Evolutionary conservation across 2,329 filamentous ascomycete genomes (phyloP).

Genomic region (Fusarium praegraminearum): DNA sequence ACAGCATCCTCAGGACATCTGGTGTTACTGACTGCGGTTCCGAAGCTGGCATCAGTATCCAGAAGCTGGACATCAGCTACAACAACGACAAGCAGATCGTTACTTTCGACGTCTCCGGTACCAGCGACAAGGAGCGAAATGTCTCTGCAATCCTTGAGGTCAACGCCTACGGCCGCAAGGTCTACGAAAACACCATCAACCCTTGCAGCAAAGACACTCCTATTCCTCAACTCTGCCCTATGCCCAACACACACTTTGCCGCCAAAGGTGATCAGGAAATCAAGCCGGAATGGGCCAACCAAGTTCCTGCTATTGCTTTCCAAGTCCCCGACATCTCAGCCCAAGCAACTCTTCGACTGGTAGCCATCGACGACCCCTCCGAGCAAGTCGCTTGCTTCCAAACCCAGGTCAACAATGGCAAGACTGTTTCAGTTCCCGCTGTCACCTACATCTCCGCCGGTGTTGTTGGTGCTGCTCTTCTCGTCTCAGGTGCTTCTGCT

Average conservation of each 20-base stretch:
- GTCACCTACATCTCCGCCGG: slow-evolving; percentile 88
- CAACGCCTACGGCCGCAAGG: slow-evolving; percentile 83
- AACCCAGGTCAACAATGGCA: slow-evolving; percentile 87
- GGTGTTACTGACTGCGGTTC: slow-evolving; percentile 80
- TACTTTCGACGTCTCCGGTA: slow-evolving; percentile 84
- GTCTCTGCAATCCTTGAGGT: slow-evolving; percentile 82
- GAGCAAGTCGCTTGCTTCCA: slow-evolving; percentile 83
- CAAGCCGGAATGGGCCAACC: slow-evolving; percentile 74
- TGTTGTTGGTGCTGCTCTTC: slow-evolving; percentile 84
- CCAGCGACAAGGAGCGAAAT: slow-evolving; percentile 79
- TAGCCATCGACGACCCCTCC: slow-evolving; percentile 65
- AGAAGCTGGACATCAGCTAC: slow-evolving; percentile 82
- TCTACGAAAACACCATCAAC: slow-evolving; percentile 85
- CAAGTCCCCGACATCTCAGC: slow-evolving; percentile 90
- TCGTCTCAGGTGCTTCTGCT: slow-evolving; percentile 78
- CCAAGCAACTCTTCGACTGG: slow-evolving; percentile 81
- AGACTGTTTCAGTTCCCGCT: slow-evolving; percentile 78
- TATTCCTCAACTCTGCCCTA: slow-evolving; percentile 83
- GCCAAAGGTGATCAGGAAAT: slow-evolving; percentile 80
- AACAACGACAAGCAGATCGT: slow-evolving; percentile 79
- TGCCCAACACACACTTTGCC: slow-evolving; percentile 79
- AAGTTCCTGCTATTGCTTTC: slow-evolving; percentile 92
- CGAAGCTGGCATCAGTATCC: slow-evolving; percentile 71
- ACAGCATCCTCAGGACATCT: slow-evolving; percentile 80
- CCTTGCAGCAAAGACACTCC: slow-evolving; percentile 78